Conservation (phyloP, 495 filamentous ascomycete species). For the Lasiosphaeriaceae sp. region DNA sequence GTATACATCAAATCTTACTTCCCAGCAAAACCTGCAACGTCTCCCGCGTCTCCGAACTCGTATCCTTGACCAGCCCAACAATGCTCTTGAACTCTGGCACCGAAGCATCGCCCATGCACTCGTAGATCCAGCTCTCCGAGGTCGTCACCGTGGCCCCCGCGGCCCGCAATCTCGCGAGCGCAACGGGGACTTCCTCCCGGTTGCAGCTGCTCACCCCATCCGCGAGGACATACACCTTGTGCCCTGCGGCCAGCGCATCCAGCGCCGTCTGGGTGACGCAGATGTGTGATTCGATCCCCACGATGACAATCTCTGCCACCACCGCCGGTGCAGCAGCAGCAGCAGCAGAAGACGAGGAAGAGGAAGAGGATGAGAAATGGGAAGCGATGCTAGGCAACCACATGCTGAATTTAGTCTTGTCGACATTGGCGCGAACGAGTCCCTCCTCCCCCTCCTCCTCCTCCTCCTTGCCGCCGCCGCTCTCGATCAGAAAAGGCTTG, state of each 20-base stretch:
- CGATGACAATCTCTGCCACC: conserved; percentile 52
- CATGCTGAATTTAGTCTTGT: conserved; percentile 95
- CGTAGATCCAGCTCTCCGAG: conserved; percentile 89
- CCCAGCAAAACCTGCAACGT: conserved; percentile 60
- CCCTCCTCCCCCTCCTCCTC: too few relatives aligned
- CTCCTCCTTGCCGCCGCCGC: conserved; percentile 3
- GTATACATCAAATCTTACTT: conserved; percentile 45
- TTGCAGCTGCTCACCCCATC: conserved; percentile 89
- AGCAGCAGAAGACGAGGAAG: conserved; percentile 45
- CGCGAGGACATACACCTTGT: conserved; percentile 83
- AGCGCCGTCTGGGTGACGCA: conserved; percentile 91
- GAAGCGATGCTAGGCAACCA: too few relatives aligned
- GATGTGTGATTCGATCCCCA: conserved; percentile 92
- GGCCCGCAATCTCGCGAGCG: conserved; percentile 66
- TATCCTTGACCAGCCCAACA: conserved; percentile 75
- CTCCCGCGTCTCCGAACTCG: conserved; percentile 58
- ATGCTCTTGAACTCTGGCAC: conserved; percentile 72
- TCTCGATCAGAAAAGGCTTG: conserved; percentile 24
- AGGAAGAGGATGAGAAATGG: too few relatives aligned
- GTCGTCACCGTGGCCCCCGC: conserved; percentile 80
- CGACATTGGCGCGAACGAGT: conserved; percentile 53
- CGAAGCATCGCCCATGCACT: conserved; percentile 83
- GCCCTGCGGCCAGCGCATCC: conserved; percentile 68
- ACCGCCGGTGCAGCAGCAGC: conserved; percentile 10
- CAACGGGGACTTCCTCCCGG: conserved; percentile 72